A percentile compares a stretch with the other conserved stretches of the same genome.
phyloP scores from a whole-genome alignment of 2,329 filamentous ascomycete genomes.

The Colletotrichum sp. region DNA sequence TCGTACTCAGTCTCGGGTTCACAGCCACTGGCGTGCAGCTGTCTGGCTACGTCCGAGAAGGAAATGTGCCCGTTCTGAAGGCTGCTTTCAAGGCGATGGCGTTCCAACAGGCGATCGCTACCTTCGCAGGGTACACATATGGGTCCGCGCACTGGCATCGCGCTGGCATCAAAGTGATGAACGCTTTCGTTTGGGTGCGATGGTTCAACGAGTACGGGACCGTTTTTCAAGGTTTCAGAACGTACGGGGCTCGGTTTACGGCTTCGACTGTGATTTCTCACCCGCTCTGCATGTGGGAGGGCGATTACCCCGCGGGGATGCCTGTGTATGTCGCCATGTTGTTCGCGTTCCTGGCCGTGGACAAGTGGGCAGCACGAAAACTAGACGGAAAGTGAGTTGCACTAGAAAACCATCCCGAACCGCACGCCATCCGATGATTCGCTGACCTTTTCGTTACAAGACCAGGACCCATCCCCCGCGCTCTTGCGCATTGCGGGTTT shows the following conservation, averaged over 20 bases:
- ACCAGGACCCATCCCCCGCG: slow-evolving; percentile 14
- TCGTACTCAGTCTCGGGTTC: neutral
- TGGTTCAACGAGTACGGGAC: neutral
- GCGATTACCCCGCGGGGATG: slow-evolving; percentile 17
- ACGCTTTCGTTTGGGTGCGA: slow-evolving; percentile 4
- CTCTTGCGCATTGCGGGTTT: slow-evolving; percentile 8
- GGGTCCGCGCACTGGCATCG: slow-evolving; percentile 9
- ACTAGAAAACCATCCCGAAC: neutral
- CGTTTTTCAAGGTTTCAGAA: neutral
- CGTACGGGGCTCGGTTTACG: neutral
- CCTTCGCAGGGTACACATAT: neutral
- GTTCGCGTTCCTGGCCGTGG: neutral
- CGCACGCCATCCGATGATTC: neutral
- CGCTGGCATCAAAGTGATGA: neutral
- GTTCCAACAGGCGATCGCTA: neutral
- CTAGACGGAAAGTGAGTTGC: slow-evolving; percentile 14
- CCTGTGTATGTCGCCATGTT: neutral
- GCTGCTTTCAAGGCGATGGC: neutral
- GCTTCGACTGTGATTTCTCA: neutral
- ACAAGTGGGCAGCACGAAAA: slow-evolving; percentile 22
- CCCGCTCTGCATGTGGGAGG: slow-evolving; percentile 8
- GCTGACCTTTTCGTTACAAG: slow-evolving; percentile 9
- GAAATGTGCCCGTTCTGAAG: neutral
- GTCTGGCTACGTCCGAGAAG: neutral
- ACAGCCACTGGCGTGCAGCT: neutral